Percentiles rank a stretch among this genome's conserved stretches.
Evolutionary conservation across 2,329 filamentous ascomycete genomes (phyloP).

Genomic region (Ceratocystis papillata): DNA sequence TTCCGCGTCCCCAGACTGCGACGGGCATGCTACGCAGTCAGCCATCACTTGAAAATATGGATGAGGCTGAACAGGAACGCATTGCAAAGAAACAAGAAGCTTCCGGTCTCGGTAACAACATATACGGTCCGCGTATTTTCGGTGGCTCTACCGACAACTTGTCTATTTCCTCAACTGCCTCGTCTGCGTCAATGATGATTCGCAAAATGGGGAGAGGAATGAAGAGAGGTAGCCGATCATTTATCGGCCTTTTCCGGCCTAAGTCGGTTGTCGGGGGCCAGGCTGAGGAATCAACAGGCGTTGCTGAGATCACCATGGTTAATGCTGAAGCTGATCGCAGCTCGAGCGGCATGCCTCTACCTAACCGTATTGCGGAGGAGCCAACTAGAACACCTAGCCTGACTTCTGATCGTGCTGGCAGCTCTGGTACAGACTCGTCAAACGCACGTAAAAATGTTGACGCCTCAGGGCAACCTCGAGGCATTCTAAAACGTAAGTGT

Average conservation of each 20-base stretch:
- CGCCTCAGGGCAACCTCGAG: slow-evolving; percentile 50
- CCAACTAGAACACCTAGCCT: slow-evolving; percentile 62
- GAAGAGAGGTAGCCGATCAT: slow-evolving; percentile 82
- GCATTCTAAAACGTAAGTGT: slow-evolving; percentile 75
- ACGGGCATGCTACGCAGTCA: slow-evolving; percentile 52
- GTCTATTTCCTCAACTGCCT: slow-evolving; percentile 80
- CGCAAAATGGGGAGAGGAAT: slow-evolving; percentile 98
- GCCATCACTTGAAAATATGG: slow-evolving; percentile 49
- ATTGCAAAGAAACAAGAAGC: slow-evolving; percentile 91
- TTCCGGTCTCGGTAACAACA: slow-evolving; percentile 79
- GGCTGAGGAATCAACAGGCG: slow-evolving; percentile 45
- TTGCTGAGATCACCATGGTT: slow-evolving; percentile 82
- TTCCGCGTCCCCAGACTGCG: slow-evolving; percentile 22
- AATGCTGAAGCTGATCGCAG: slow-evolving; percentile 90
- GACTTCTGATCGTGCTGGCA: slow-evolving; percentile 42
- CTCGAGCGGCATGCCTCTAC: slow-evolving; percentile 38
- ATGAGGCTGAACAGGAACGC: slow-evolving; percentile 79
- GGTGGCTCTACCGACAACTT: slow-evolving; percentile 88
- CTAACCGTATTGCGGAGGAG: slow-evolving; percentile 35
- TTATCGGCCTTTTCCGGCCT: slow-evolving; percentile 87
- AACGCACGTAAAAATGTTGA: slow-evolving; percentile 61
- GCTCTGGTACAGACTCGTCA: slow-evolving; percentile 50
- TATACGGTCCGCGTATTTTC: slow-evolving; percentile 83
- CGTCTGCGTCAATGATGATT: slow-evolving; percentile 85
- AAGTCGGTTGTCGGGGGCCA: slow-evolving; percentile 80